Percentiles rank a stretch among this genome's conserved stretches.
phyloP scores from a whole-genome alignment of 164 flowering plant genomes.

The Euptelea pleiosperma region DNA sequence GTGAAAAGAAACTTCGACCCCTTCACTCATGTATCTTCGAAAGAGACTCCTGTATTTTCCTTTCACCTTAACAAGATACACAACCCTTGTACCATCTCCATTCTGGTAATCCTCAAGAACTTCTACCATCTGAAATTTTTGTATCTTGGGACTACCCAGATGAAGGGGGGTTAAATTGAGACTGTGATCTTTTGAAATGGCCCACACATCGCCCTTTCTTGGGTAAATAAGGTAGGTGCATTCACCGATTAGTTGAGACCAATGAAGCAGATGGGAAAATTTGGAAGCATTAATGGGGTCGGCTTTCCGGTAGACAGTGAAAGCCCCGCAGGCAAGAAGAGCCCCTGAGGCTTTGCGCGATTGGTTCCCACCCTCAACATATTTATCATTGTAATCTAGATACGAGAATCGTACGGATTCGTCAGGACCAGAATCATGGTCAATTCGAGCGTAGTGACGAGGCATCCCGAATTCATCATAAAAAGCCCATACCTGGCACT shows the following conservation, averaged over 20 bases:
- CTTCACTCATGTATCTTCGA: neutral
- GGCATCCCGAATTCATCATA: conserved; percentile 7
- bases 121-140: neutral
- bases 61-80: neutral
- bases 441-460: neutral
- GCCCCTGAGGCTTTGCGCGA: neutral
- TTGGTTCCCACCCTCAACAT: neutral
- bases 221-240: neutral
- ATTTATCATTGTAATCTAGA: neutral
- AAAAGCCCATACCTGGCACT: conserved; percentile 2
- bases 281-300: neutral
- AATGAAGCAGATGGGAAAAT: too few relatives aligned
- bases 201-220: neutral
- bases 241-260: neutral
- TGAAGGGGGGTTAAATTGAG: too few relatives aligned
- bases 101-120: neutral
- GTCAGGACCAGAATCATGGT: neutral
- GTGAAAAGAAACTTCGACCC: neutral
- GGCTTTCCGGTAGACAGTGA: neutral
- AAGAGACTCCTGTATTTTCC: neutral
- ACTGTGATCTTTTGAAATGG: neutral
- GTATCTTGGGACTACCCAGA: neutral
- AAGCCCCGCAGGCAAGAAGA: neutral
- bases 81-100: neutral
- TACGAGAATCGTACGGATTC: neutral